Evolutionary conservation across 106 monocot species (phyloP).

Genomic region (Iris macrosiphon): DNA sequence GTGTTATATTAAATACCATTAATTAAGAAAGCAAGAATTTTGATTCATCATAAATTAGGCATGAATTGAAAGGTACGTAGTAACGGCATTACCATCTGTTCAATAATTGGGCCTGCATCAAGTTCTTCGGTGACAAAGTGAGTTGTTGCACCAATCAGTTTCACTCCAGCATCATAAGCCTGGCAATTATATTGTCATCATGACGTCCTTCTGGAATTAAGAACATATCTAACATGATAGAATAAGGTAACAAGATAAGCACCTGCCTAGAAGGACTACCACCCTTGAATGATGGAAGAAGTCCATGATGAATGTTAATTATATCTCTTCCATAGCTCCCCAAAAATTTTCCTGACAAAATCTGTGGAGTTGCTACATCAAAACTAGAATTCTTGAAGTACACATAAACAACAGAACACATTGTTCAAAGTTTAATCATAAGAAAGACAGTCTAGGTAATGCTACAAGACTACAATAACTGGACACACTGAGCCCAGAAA

Average conservation of each 20-base stretch:
- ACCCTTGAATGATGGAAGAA: conserved; percentile 97
- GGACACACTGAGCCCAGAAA: too few species aligned
- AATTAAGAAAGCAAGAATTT: too few species aligned
- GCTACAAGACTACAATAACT: too few species aligned
- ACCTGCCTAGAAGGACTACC: conserved; percentile 87
- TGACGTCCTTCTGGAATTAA: too few species aligned
- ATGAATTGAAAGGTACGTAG: not conserved
- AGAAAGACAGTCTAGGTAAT: too few species aligned
- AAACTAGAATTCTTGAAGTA: too few species aligned
- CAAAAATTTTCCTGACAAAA: conserved; percentile 72
- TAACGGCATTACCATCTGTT: conserved; percentile 66
- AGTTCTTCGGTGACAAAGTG: conserved; percentile 90
- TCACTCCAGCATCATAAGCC: conserved; percentile 96
- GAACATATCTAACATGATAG: not conserved
- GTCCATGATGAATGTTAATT: conserved; percentile 98
- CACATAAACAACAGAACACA: too few species aligned
- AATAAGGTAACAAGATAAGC: not conserved
- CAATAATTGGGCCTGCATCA: conserved; percentile 90
- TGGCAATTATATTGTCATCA: conserved; percentile 14
- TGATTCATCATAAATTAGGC: not conserved
- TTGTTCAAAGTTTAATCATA: too few species aligned
- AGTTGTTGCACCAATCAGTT: conserved; percentile 90
- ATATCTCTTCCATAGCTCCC: conserved; percentile 80
- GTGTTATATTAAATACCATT: too few species aligned
- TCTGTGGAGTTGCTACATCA: conserved; percentile 43